Evolutionary conservation across 768 basidiomycete genomes (phyloP).

Genomic region (Coprinellus micaceus): DNA sequence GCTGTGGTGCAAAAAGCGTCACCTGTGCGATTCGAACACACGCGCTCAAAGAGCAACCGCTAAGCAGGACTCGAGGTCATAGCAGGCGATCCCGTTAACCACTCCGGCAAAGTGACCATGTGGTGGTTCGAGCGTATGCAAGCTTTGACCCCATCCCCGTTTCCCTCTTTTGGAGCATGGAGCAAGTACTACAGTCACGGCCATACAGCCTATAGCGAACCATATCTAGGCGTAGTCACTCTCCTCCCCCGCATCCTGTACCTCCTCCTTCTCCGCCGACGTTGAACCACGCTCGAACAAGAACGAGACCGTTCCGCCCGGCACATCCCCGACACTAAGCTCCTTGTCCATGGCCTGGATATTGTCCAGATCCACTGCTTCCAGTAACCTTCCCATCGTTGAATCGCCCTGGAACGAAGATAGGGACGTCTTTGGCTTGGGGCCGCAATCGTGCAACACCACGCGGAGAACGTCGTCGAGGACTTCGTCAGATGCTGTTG

Average conservation of each 20-base stretch:
- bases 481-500: slow-evolving; percentile 43
- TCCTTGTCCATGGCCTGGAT: slow-evolving; percentile 34
- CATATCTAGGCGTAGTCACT: not conserved
- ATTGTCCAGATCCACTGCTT: slow-evolving; percentile 44
- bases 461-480: slow-evolving; percentile 64
- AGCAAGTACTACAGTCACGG: too few species aligned
- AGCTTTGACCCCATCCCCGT: too few species aligned
- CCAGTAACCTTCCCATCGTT: slow-evolving; percentile 12
- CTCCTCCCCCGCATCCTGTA: slow-evolving; percentile 8
- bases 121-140: slow-evolving; percentile 2
- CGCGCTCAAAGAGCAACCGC: slow-evolving; percentile 12
- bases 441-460: slow-evolving; percentile 23
- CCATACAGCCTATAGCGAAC: too few species aligned
- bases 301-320: slow-evolving; percentile 72
- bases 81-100: slow-evolving; percentile 88
- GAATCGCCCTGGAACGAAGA: slow-evolving; percentile 1
- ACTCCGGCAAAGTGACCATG: slow-evolving; percentile 89
- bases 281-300: slow-evolving; percentile 56
- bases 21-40: slow-evolving; percentile 12
- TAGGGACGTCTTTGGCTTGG: slow-evolving; percentile 17
- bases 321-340: slow-evolving; percentile 36
- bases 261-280: slow-evolving; percentile 26
- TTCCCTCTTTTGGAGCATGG: too few species aligned
- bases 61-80: slow-evolving; percentile 19
- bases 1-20: slow-evolving; percentile 7